These are phyloP conservation scores for Millerago galiae DNA, from an alignment of 805 yeast genomes.

Conservation along the genomic window DNA sequence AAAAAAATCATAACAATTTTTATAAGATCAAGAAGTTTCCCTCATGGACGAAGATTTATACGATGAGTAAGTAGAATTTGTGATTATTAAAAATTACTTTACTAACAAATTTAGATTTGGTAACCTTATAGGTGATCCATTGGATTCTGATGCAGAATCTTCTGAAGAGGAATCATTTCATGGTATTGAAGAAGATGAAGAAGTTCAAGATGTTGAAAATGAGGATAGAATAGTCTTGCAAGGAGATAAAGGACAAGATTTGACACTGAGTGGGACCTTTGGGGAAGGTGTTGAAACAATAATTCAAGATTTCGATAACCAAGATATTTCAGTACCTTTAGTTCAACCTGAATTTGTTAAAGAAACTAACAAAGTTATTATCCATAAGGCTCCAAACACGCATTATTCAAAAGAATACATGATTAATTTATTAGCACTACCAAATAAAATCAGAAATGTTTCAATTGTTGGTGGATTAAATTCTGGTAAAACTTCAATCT, in stretches of 20 bases:
- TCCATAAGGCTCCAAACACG: slow-evolving; percentile 49
- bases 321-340: slow-evolving; percentile 55
- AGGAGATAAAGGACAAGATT: slow-evolving; percentile 40
- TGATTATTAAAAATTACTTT: not conserved
- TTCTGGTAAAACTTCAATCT: slow-evolving; percentile 78
- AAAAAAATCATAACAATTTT: not conserved
- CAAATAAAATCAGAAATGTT: slow-evolving; percentile 65
- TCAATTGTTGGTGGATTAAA: slow-evolving; percentile 76
- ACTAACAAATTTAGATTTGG: slow-evolving; percentile 42
- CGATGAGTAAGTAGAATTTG: slow-evolving; percentile 49
- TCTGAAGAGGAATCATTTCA: slow-evolving; percentile 14
- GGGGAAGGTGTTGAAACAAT: slow-evolving; percentile 63
- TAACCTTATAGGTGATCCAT: slow-evolving; percentile 50
- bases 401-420: slow-evolving; percentile 59
- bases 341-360: slow-evolving; percentile 44
- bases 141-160: slow-evolving; percentile 41
- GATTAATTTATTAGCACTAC: slow-evolving; percentile 40
- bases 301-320: slow-evolving; percentile 46
- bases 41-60: slow-evolving; percentile 56
- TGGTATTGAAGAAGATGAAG: slow-evolving; percentile 18
- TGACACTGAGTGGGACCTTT: slow-evolving; percentile 39
- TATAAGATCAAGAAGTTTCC: not conserved
- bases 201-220: slow-evolving; percentile 9
- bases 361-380: slow-evolving; percentile 41
- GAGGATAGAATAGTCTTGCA: slow-evolving; percentile 30